Percentiles rank a stretch among this genome's conserved stretches.
These are phyloP conservation scores for Datura wrightii DNA, from an alignment of 257 asterid species.

Conservation along the genomic window DNA sequence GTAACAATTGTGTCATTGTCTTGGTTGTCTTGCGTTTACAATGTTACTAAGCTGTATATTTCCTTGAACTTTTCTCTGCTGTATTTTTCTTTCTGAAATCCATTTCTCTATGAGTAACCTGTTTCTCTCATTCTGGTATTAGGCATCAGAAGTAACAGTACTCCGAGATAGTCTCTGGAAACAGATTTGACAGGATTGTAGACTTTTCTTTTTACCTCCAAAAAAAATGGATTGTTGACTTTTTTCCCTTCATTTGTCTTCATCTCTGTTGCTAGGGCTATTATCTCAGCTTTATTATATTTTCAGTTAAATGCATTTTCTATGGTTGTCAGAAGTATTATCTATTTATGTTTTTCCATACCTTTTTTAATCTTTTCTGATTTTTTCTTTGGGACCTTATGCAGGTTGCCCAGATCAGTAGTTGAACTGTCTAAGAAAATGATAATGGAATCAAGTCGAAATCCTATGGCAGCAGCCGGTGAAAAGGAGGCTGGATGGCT, in stretches of 20 bases:
- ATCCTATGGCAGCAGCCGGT: conserved; percentile 70
- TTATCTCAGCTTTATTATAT: not conserved
- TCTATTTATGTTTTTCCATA: not conserved
- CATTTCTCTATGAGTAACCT: not conserved
- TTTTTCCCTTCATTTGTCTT: not conserved
- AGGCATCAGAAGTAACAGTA: not conserved
- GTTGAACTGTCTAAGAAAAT: conserved; percentile 89
- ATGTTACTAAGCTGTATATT: not conserved
- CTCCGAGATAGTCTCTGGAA: not conserved
- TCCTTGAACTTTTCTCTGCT: not conserved
- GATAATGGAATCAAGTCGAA: conserved; percentile 78
- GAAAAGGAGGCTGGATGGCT: conserved; percentile 99
- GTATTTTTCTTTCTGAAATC: conserved; percentile 17
- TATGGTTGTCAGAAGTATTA: conserved; percentile 6
- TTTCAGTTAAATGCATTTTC: not conserved
- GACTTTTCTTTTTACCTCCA: not conserved
- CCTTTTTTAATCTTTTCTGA: not conserved
- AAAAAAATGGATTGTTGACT: not conserved
- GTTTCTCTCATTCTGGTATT: conserved; percentile 14
- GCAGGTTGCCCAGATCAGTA: conserved; percentile 85
- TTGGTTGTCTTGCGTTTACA: not conserved
- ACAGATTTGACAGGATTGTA: not conserved
- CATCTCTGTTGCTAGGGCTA: not conserved
- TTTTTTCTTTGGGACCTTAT: conserved; percentile 32
- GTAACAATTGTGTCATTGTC: conserved; percentile 7